Conservation (phyloP, 2,329 filamentous ascomycete species). For the Colletotrichum sp. region DNA sequence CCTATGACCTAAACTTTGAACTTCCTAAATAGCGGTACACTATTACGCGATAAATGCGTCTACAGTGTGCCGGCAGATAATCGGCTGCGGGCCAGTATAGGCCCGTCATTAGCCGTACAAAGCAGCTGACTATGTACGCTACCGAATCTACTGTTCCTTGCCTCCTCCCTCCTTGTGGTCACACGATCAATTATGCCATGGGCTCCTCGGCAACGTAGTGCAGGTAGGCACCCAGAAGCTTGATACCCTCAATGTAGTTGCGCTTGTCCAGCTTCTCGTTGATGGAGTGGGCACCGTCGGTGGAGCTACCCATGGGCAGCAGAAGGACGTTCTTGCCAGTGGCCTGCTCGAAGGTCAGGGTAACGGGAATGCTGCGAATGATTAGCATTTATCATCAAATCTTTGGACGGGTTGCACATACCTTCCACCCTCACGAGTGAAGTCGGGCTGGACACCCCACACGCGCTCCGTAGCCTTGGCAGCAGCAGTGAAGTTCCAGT, state of each 20-base stretch:
- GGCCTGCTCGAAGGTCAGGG: slow-evolving; percentile 95
- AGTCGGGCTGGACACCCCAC: slow-evolving; percentile 91
- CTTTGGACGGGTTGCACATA: slow-evolving; percentile 40
- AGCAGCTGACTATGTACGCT: not conserved
- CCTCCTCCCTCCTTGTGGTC: not conserved
- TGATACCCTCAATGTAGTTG: slow-evolving; percentile 98
- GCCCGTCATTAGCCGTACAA: not conserved
- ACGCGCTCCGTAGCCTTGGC: slow-evolving; percentile 96
- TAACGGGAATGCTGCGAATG: slow-evolving; percentile 84
- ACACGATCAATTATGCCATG: slow-evolving; percentile 36
- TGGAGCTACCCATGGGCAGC: slow-evolving; percentile 96
- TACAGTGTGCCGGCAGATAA: not conserved
- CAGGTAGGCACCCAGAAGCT: slow-evolving; percentile 91
- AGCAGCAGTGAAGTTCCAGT: slow-evolving; percentile 98
- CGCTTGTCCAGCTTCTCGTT: slow-evolving; percentile 97
- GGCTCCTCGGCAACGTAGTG: slow-evolving; percentile 96
- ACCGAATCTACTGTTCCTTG: not conserved
- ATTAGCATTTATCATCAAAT: not conserved
- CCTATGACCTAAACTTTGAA: not conserved
- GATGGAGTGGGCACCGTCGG: slow-evolving; percentile 94
- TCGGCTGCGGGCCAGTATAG: not conserved
- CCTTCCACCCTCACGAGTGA: slow-evolving; percentile 94
- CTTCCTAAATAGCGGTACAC: not conserved
- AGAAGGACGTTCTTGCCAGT: slow-evolving; percentile 97
- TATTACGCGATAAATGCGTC: not conserved